Percentiles rank a stretch among this genome's conserved stretches.
phyloP scores from a whole-genome alignment of 2,329 filamentous ascomycete genomes.

The Penicillium brasilianum region DNA sequence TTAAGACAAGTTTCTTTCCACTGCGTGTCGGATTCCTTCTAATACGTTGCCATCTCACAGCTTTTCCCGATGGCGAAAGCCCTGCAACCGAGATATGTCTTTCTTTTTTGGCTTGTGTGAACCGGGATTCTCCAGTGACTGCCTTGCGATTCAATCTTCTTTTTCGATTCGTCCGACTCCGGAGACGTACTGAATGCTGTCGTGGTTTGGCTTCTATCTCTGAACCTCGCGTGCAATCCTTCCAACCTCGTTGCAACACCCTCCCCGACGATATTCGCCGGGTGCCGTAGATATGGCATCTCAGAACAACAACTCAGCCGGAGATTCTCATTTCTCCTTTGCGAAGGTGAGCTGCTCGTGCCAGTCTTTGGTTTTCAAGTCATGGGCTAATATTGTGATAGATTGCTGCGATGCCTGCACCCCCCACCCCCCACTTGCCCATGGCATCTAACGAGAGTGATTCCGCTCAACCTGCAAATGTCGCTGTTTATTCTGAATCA shows the following conservation, averaged over 20 bases:
- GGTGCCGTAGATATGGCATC: conserved; percentile 39
- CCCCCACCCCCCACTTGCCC: conserved; percentile 34
- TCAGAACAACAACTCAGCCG: conserved; percentile 34
- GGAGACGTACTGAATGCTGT: conserved; percentile 31
- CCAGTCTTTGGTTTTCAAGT: neutral
- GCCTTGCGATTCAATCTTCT: conserved; percentile 41
- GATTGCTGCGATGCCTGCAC: conserved; percentile 52
- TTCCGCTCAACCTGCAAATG: conserved; percentile 28
- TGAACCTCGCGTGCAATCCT: conserved; percentile 27
- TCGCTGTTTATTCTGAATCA: conserved; percentile 24
- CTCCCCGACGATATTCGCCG: conserved; percentile 12
- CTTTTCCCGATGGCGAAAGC: conserved; percentile 49
- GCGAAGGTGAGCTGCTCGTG: conserved; percentile 67
- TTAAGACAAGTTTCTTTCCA: no score
- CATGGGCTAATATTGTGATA: conserved; percentile 31
- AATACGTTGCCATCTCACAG: conserved; percentile 29
- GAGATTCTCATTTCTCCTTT: conserved; percentile 64
- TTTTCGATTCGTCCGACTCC: conserved; percentile 32
- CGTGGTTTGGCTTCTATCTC: conserved; percentile 26
- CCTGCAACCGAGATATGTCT: conserved; percentile 51
- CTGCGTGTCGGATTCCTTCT: conserved; percentile 10
- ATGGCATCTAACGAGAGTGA: conserved; percentile 35
- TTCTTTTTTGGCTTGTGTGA: conserved; percentile 51
- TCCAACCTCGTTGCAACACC: conserved; percentile 23
- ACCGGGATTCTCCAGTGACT: conserved; percentile 47